These are phyloP conservation scores for Penicillium sp. DNA, from an alignment of 2,329 filamentous ascomycete species.

Conservation along the genomic window DNA sequence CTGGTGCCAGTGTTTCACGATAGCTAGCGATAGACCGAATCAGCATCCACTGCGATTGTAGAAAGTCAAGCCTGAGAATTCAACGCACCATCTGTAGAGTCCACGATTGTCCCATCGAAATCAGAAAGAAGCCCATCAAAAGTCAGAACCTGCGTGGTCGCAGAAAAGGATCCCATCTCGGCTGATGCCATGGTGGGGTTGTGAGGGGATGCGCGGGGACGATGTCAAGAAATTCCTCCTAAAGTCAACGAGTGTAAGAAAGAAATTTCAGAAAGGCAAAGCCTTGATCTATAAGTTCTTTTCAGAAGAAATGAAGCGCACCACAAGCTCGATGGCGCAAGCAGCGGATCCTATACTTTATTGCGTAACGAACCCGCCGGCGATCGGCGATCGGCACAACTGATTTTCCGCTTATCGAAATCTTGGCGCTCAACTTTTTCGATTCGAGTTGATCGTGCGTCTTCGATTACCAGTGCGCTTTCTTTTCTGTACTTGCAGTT, in stretches of 20 bases:
- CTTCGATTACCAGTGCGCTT: conserved; percentile 10
- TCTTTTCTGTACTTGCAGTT: conserved; percentile 11
- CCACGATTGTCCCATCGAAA: conserved; percentile 46
- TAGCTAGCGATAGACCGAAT: conserved; percentile 50
- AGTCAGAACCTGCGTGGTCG: conserved; percentile 33
- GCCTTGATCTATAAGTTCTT: conserved; percentile 4
- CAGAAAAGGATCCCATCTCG: conserved; percentile 35
- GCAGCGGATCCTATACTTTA: conserved; percentile 10
- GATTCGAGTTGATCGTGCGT: conserved; percentile 15
- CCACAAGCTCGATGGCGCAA: neutral
- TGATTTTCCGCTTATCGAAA: conserved; percentile 35
- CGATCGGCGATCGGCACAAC: conserved; percentile 32
- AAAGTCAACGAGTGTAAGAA: no score
- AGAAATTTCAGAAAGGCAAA: neutral
- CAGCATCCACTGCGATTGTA: conserved; percentile 41
- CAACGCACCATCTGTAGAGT: conserved; percentile 42
- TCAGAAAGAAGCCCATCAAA: conserved; percentile 45
- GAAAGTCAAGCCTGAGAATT: neutral
- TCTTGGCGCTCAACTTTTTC: conserved; percentile 32
- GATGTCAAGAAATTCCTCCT: neutral
- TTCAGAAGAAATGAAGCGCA: neutral
- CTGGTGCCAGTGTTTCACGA: conserved; percentile 60
- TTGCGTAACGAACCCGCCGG: conserved; percentile 12
- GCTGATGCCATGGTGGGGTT: conserved; percentile 29
- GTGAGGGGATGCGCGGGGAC: conserved; percentile 11